Evolutionary conservation across 176 grass and related monocot species (phyloP).

Genomic region (Canna indica): DNA sequence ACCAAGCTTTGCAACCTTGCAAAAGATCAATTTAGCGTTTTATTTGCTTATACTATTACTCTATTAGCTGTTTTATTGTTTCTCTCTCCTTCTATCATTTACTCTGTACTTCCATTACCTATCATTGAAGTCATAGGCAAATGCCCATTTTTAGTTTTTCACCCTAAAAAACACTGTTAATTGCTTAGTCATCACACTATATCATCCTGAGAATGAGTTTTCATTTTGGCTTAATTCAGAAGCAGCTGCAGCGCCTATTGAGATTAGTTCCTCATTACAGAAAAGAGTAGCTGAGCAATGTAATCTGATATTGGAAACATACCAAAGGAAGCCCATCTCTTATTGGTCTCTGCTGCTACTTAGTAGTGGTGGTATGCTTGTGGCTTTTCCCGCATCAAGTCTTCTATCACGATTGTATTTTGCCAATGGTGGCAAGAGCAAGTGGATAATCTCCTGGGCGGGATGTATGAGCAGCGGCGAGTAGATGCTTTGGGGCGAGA

Average conservation of each 20-base stretch:
- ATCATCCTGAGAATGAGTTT: not conserved
- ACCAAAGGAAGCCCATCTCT: slow-evolving; percentile 36
- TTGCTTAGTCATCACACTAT: not conserved
- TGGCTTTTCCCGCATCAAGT: slow-evolving; percentile 66
- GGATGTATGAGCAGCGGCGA: too few species aligned
- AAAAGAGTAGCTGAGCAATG: slow-evolving; percentile 22
- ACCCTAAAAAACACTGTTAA: not conserved
- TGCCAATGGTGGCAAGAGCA: slow-evolving; percentile 65
- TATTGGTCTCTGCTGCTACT: slow-evolving; percentile 38
- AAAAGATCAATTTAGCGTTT: too few species aligned
- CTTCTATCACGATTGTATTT: slow-evolving; percentile 75
- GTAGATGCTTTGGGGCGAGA: too few species aligned
- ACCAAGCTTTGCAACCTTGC: too few species aligned
- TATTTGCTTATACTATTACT: too few species aligned
- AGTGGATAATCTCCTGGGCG: slow-evolving; percentile 81
- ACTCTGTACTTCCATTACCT: not conserved
- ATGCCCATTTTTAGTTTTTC: not conserved
- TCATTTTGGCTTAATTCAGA: slow-evolving; percentile 1
- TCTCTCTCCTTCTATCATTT: too few species aligned
- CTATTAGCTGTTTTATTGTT: too few species aligned
- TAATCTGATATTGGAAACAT: slow-evolving; percentile 23
- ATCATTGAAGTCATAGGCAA: not conserved
- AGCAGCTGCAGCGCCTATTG: not conserved
- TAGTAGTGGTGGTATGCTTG: slow-evolving; percentile 51
- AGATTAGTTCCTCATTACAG: slow-evolving; percentile 8